A percentile compares a stretch with the other conserved stretches of the same genome.
phyloP scores from a whole-genome alignment of 257 asterid species.

The Thymus quinquecostatus region DNA sequence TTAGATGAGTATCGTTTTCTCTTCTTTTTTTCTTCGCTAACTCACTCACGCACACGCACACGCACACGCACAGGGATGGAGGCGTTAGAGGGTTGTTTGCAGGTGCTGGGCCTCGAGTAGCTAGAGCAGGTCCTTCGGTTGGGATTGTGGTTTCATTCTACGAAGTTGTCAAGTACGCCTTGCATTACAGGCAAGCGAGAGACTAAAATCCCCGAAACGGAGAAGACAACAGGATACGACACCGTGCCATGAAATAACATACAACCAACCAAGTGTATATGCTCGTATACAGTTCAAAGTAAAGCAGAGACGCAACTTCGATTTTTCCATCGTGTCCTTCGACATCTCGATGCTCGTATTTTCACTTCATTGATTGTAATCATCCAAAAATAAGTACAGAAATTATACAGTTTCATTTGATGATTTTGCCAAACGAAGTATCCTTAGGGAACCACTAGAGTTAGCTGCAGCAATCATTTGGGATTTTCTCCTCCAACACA shows the following conservation, averaged over 20 bases:
- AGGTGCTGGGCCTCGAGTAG: slow-evolving; percentile 74
- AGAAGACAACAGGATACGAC: background rate
- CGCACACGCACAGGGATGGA: slow-evolving; percentile 56
- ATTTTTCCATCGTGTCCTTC: background rate
- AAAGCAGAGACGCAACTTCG: no score
- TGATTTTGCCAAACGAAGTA: slow-evolving; percentile 40
- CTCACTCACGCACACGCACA: background rate
- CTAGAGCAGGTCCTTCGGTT: slow-evolving; percentile 89
- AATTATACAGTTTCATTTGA: background rate
- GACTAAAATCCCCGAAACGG: background rate
- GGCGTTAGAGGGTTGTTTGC: slow-evolving; percentile 67
- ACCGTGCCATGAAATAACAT: no score
- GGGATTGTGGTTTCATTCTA: slow-evolving; percentile 87
- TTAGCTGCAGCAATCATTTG: slow-evolving; percentile 60
- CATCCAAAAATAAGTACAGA: background rate
- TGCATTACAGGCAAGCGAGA: slow-evolving; percentile 43
- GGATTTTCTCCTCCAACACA: slow-evolving; percentile 70
- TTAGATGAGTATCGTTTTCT: background rate
- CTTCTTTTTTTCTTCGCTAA: background rate
- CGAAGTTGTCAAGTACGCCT: slow-evolving; percentile 63
- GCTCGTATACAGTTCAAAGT: background rate
- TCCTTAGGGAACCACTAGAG: slow-evolving; percentile 52
- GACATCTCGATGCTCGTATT: background rate
- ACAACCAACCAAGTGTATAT: background rate
- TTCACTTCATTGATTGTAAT: no score